Evolutionary conservation across 768 basidiomycete genomes (phyloP), one percentile per base, ranked within the genome.

Genomic region (Clitopilus passeckerianus): DNA sequence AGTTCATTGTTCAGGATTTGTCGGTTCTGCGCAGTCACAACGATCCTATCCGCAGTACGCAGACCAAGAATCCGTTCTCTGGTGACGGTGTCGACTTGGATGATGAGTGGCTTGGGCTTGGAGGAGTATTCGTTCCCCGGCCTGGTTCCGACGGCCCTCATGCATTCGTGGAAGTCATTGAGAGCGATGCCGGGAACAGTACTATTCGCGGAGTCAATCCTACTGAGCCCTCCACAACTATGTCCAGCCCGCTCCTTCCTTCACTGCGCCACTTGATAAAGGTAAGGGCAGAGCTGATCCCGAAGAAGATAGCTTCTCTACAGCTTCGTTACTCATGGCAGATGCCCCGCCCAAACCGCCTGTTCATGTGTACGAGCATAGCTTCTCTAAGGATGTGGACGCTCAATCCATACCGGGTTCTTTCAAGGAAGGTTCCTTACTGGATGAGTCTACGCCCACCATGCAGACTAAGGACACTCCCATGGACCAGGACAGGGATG

Each of bases 1-100:
- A 84, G 71, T 83, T 93, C 64, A 72, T 71, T 18, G 84, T 93
- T 20, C 77, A 81, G 65, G 86, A 92, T 73, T 71, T 92, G 59
- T 71, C 77, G 57, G 64, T 72, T 53, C 63, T 74, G 44, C 74
- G 73, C 43, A 67, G 70, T 27, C 66, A 67, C 22, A 61, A 68
- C 57, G 68, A 73, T 66, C 27, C 73, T 61, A 20, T 4, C 10
- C 15, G 12, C 46, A 50, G 18, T 16, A 63, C 72, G 53, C 68
- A 59, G 20, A 64, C 74, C 9, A 71, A 74, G 35, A 61, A 71
- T 61, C 84, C 86, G 61, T 86, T 84, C 1, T 87, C 87, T 60
- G 84, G 84, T 30, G 73, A 74, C 16, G 72, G 78, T 23, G 74
- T 79, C 41, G 74, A 80, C 8, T 75, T 81, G 53, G 84, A 85